Evolutionary conservation across 768 basidiomycete genomes (phyloP), one percentile per base, ranked within the genome.

Genomic region (Auricularia auricula-judae): DNA sequence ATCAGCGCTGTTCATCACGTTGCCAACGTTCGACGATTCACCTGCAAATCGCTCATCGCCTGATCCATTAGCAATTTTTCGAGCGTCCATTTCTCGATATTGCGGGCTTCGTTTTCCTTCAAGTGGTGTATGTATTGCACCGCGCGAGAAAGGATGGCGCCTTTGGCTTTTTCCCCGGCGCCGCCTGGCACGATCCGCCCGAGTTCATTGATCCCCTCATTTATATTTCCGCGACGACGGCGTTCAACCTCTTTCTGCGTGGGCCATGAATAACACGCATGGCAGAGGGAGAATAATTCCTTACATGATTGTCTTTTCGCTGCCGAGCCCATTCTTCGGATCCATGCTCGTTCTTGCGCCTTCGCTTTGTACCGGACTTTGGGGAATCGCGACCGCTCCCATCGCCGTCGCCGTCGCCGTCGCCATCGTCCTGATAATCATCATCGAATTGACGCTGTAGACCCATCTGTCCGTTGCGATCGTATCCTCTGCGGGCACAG

Each of bases 221-320:
- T 97, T 76, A 99, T 98, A 69, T 93, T 93, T 18, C 94, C 94
- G 59, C 96, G 82, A 63, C 96, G 87, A 43, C 93, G 85, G 63
- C 96, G 89, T 74, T 99, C 96, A 12, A 98, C 94, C 77, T 98
- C 94, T 91, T 98, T 98, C 95, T 98, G 77, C 62, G 88, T 78
- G 64, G 47, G 62, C 54, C 14, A 10, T 21, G 11, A 33, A 18
- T 39, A 10, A 51, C n/a, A 12, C 14, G 34, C 16, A 16, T 36
- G n/a, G 53, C n/a, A 10, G 1, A 21, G 23, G 14, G 47, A 42
- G 5, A 78, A 39, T 39, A 12, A 2, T 7, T 12, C 8, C 86
- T 36, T 71, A 87, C 89, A 73, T 91, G 89, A 65, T 91, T 91
- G 68, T 91, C 89, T 71, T 91, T 91, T 66, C 89, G 78, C 70